These are phyloP conservation scores for Colletotrichum simmondsii DNA, from an alignment of 2,329 filamentous ascomycete genomes.

Conservation along the genomic window DNA sequence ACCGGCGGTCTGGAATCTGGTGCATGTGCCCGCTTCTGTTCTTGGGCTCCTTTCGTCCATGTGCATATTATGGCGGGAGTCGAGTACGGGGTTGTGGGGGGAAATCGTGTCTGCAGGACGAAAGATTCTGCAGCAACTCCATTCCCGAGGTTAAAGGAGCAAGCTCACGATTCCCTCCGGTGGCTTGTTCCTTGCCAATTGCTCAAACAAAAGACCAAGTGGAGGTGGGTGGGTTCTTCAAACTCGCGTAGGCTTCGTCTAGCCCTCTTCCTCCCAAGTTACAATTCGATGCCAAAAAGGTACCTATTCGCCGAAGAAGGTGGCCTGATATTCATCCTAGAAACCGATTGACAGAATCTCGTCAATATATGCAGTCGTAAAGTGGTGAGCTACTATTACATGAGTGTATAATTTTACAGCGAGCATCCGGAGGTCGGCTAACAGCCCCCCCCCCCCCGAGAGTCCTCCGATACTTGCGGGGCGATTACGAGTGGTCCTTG, in stretches of 20 bases:
- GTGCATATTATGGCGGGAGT: slow-evolving; percentile 19
- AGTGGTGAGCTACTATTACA: neutral
- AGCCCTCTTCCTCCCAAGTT: slow-evolving; percentile 2
- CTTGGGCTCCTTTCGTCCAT: slow-evolving; percentile 19
- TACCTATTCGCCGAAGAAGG: neutral
- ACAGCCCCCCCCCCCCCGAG: neutral
- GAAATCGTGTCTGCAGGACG: slow-evolving; percentile 28
- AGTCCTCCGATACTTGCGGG: neutral
- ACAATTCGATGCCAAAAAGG: neutral
- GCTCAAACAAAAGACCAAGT: slow-evolving; percentile 17
- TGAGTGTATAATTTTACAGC: neutral
- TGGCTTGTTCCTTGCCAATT: slow-evolving; percentile 28
- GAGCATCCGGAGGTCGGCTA: too few species aligned
- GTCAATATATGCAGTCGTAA: neutral
- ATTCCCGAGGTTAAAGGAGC: slow-evolving; percentile 25
- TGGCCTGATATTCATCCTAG: neutral
- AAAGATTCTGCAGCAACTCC: slow-evolving; percentile 33
- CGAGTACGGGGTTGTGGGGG: slow-evolving; percentile 30
- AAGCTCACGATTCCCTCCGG: slow-evolving; percentile 17
- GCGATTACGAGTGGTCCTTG: slow-evolving; percentile 38
- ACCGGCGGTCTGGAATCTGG: slow-evolving; percentile 14
- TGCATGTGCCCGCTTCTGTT: slow-evolving; percentile 13
- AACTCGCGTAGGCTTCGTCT: neutral
- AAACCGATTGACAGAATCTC: neutral
- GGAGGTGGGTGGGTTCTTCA: slow-evolving; percentile 22